Evolutionary conservation across 768 basidiomycete genomes (phyloP).

Genomic region (Phylloporus scabripes): DNA sequence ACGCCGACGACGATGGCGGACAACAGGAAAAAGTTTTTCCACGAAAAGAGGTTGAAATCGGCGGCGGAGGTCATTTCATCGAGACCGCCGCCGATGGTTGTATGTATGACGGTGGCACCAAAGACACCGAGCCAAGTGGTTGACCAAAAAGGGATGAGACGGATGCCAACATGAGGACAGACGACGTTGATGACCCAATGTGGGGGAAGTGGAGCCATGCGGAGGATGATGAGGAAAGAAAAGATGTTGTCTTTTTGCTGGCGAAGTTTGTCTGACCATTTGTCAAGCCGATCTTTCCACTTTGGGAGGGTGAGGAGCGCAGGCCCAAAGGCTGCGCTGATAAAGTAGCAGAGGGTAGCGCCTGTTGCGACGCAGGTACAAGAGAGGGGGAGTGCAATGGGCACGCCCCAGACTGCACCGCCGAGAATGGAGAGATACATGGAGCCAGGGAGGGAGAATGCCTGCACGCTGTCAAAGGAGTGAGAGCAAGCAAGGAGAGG

Average conservation of each 20-base stretch:
- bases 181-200: slow-evolving; percentile 96
- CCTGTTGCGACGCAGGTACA: slow-evolving; percentile 91
- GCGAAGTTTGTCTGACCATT: slow-evolving; percentile 73
- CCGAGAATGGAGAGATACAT: slow-evolving; percentile 98
- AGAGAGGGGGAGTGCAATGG: slow-evolving; percentile 80
- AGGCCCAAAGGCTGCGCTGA: slow-evolving; percentile 88
- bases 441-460: slow-evolving; percentile 92
- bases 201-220: slow-evolving; percentile 90
- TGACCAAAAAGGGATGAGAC: slow-evolving; percentile 79
- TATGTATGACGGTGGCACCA: slow-evolving; percentile 90
- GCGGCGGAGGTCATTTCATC: slow-evolving; percentile 93
- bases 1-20: slow-evolving; percentile 84
- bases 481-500: slow-evolving; percentile 5
- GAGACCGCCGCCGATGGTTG: slow-evolving; percentile 87
- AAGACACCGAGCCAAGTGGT: slow-evolving; percentile 88
- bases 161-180: slow-evolving; percentile 89
- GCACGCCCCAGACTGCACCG: slow-evolving; percentile 91
- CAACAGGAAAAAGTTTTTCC: slow-evolving; percentile 83
- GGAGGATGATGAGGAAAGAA: slow-evolving; percentile 89
- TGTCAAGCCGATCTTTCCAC: slow-evolving; percentile 78
- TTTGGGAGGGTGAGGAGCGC: slow-evolving; percentile 83
- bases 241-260: slow-evolving; percentile 80
- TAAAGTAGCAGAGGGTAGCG: slow-evolving; percentile 86
- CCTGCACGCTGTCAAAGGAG: slow-evolving; percentile 64
- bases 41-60: slow-evolving; percentile 91